These are phyloP conservation scores for Xylariaceae sp. DNA, from an alignment of 2,329 filamentous ascomycete species.

Conservation along the genomic window DNA sequence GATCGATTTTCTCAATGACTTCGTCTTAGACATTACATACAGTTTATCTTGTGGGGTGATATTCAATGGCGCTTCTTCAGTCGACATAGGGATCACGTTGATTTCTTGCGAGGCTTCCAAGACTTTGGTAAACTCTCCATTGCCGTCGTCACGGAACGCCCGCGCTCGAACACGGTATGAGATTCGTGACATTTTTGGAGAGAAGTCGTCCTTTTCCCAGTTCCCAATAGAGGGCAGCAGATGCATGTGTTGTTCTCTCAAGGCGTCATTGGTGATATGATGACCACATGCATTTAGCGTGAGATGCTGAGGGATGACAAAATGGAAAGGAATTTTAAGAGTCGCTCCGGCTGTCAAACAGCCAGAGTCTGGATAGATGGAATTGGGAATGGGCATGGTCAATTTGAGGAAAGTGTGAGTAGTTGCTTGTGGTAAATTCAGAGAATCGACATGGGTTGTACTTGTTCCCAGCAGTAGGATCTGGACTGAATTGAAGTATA, in stretches of 20 bases:
- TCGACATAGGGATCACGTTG: conserved; percentile 48
- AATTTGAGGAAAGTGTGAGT: conserved; percentile 45
- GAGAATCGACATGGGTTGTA: conserved; percentile 48
- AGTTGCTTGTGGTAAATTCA: conserved; percentile 45
- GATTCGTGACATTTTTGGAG: conserved; percentile 51
- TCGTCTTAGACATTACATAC: conserved; percentile 49
- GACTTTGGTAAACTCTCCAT: conserved; percentile 28
- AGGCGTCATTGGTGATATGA: conserved; percentile 38
- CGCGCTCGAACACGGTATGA: conserved; percentile 51
- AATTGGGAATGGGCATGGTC: conserved; percentile 38
- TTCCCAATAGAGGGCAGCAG: conserved; percentile 50
- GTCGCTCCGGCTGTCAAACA: conserved; percentile 46
- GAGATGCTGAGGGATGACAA: conserved; percentile 54
- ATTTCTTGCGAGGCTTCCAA: conserved; percentile 43
- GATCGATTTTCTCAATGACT: conserved; percentile 50
- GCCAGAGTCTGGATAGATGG: conserved; percentile 43
- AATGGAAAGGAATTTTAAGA: conserved; percentile 55
- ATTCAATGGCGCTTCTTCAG: conserved; percentile 49
- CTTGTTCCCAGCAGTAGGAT: conserved; percentile 50
- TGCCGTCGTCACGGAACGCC: conserved; percentile 27
- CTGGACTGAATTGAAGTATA: conserved; percentile 48
- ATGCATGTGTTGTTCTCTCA: conserved; percentile 50
- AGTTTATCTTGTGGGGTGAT: conserved; percentile 44
- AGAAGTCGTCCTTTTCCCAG: conserved; percentile 53
- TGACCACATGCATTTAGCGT: conserved; percentile 55